Percentiles rank a stretch among this genome's conserved stretches.
Evolutionary conservation across 1,139 yeast genomes (phyloP).

Genomic region (Lodderomyces metapsilosis): DNA sequence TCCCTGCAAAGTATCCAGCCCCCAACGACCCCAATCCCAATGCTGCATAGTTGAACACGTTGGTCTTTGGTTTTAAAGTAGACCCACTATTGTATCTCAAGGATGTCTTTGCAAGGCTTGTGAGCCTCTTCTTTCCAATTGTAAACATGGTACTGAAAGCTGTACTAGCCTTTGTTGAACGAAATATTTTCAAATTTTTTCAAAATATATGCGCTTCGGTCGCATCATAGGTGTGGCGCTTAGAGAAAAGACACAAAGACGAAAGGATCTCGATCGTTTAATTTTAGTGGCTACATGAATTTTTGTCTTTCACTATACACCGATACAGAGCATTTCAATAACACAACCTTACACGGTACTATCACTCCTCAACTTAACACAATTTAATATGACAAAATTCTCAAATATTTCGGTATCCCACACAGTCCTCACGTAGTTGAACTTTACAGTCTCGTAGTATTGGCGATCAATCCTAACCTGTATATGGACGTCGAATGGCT

Average conservation of each 20-base stretch:
- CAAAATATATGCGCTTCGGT: neutral
- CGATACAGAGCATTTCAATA: too few relatives aligned
- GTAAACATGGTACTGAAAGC: conserved; percentile 3
- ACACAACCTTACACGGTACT: too few relatives aligned
- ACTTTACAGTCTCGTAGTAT: neutral
- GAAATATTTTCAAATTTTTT: neutral
- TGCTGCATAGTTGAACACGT: conserved; percentile 6
- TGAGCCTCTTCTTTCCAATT: neutral
- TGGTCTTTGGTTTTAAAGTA: neutral
- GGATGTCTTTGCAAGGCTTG: neutral
- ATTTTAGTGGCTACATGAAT: too few relatives aligned
- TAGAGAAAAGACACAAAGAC: neutral
- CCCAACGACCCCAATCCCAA: conserved; percentile 8
- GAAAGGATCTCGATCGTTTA: neutral
- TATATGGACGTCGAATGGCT: neutral
- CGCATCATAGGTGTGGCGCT: neutral
- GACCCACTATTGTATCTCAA: neutral
- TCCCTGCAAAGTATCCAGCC: conserved; percentile 10
- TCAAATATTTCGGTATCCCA: neutral
- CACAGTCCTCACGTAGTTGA: neutral
- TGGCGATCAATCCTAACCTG: neutral
- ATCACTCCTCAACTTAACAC: too few relatives aligned
- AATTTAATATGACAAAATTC: neutral
- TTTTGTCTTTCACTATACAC: too few relatives aligned
- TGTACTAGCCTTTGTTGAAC: neutral